Conservation (phyloP, 2,329 filamentous ascomycete species). For the Colletotrichum truncatum region DNA sequence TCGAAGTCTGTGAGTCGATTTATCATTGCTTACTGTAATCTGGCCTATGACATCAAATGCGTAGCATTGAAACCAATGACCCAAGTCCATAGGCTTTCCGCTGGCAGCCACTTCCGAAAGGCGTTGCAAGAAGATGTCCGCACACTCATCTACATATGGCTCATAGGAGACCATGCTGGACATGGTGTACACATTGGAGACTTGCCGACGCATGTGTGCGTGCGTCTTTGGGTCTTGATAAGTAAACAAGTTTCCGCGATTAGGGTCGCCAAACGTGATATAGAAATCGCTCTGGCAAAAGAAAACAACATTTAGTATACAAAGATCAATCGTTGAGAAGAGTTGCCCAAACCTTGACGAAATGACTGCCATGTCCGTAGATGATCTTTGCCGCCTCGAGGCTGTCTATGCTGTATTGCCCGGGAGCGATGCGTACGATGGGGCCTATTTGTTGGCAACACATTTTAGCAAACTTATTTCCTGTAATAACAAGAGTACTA, state of each 20-base stretch:
- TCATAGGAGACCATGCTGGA: constrained; percentile 58
- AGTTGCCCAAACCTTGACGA: constrained; percentile 38
- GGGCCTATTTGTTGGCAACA: constrained; percentile 34
- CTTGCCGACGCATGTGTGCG: constrained; percentile 46
- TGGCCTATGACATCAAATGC: constrained; percentile 62
- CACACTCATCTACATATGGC: constrained; percentile 56
- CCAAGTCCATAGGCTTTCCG: constrained; percentile 45
- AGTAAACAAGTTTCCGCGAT: constrained; percentile 36
- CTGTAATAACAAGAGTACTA: no score
- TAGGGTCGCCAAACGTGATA: constrained; percentile 34
- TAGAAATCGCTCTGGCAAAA: constrained; percentile 37
- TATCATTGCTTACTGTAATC: constrained; percentile 47
- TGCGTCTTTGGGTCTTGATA: constrained; percentile 45
- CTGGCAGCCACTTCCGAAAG: constrained; percentile 45
- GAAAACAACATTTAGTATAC: no score
- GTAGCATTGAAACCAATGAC: constrained; percentile 55
- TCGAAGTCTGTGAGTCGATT: no score
- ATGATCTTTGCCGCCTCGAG: constrained; percentile 48
- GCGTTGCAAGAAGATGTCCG: constrained; percentile 46
- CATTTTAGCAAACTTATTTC: neutral
- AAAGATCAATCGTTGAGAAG: no score
- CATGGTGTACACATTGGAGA: constrained; percentile 57
- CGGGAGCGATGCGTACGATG: constrained; percentile 55
- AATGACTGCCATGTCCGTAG: constrained; percentile 38
- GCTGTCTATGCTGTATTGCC: constrained; percentile 56